Conservation (phyloP, 345 rosid species). For the Acer campestre region DNA sequence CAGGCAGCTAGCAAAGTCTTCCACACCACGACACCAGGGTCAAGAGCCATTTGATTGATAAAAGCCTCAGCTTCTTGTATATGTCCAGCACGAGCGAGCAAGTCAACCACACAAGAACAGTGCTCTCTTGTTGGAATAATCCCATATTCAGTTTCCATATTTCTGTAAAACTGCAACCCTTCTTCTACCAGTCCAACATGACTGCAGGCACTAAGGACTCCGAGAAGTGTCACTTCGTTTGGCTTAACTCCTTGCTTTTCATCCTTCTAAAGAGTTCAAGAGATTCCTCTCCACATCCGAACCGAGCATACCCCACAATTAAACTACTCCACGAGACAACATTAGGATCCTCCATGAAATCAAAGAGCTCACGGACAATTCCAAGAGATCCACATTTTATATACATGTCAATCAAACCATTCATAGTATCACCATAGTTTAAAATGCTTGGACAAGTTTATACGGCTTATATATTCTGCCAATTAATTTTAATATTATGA, state of each 20-base stretch:
- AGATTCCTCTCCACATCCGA: slow-evolving; percentile 72
- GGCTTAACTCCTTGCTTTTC: slow-evolving; percentile 53
- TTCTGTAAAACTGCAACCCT: slow-evolving; percentile 58
- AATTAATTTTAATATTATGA: too few relatives aligned
- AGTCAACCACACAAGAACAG: slow-evolving; percentile 72
- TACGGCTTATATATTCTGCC: too few relatives aligned
- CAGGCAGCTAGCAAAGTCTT: slow-evolving; percentile 76
- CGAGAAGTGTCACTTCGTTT: too few relatives aligned
- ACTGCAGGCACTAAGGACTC: slow-evolving; percentile 74
- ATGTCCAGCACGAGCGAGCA: slow-evolving; percentile 77
- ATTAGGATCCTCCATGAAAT: slow-evolving; percentile 50
- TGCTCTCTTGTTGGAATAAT: slow-evolving; percentile 61
- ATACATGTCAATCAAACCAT: slow-evolving; percentile 73
- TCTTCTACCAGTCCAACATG: slow-evolving; percentile 70
- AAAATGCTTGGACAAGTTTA: too few relatives aligned
- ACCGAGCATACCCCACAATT: slow-evolving; percentile 74
- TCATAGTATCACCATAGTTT: slow-evolving; percentile 13
- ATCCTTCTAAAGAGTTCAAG: slow-evolving; percentile 55
- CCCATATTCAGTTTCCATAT: slow-evolving; percentile 52
- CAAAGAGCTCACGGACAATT: slow-evolving; percentile 51
- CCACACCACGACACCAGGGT: slow-evolving; percentile 67
- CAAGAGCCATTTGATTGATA: background rate
- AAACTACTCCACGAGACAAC: slow-evolving; percentile 78
- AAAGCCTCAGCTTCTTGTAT: slow-evolving; percentile 64
- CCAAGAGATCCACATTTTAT: slow-evolving; percentile 68